These are phyloP conservation scores for Coniochaeta ligniaria DNA, from an alignment of 2,329 filamentous ascomycete genomes.

Conservation along the genomic window DNA sequence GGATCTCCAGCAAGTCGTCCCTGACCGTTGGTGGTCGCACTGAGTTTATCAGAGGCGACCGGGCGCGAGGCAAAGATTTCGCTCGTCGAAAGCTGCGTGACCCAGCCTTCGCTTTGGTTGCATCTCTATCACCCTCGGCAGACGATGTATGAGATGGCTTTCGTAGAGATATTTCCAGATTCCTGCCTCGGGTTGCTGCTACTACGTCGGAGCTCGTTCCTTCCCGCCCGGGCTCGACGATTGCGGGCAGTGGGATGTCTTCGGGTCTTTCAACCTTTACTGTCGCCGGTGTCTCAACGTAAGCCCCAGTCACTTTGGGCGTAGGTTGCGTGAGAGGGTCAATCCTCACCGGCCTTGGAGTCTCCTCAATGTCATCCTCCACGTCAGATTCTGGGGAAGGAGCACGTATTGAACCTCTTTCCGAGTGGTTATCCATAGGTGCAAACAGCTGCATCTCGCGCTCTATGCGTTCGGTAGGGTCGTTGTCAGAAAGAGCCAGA, in stretches of 20 bases:
- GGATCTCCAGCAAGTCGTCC: conserved; percentile 47
- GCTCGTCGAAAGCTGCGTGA: conserved; percentile 12
- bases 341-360: conserved; percentile 35
- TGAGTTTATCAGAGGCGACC: conserved; percentile 44
- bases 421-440: conserved; percentile 45
- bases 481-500: conserved; percentile 39
- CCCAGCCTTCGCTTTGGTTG: conserved; percentile 8
- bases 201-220: conserved; percentile 2
- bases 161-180: conserved; percentile 1
- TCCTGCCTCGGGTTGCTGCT: conserved; percentile 4
- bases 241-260: background rate
- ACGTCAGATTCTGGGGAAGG: conserved; percentile 31
- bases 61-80: conserved; percentile 30
- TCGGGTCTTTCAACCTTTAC: conserved; percentile 28
- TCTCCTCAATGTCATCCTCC: conserved; percentile 28
- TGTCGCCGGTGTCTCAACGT: conserved; percentile 48
- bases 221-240: conserved; percentile 9
- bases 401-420: conserved; percentile 44
- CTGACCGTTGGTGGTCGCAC: conserved; percentile 45
- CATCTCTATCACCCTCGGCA: conserved; percentile 8
- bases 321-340: conserved; percentile 45
- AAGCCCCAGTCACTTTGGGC: conserved; percentile 47
- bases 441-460: conserved; percentile 51
- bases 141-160: conserved; percentile 12
- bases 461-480: conserved; percentile 50